These are phyloP conservation scores for Tetracentron sinense DNA, from an alignment of 164 flowering plant species.

Conservation along the genomic window DNA sequence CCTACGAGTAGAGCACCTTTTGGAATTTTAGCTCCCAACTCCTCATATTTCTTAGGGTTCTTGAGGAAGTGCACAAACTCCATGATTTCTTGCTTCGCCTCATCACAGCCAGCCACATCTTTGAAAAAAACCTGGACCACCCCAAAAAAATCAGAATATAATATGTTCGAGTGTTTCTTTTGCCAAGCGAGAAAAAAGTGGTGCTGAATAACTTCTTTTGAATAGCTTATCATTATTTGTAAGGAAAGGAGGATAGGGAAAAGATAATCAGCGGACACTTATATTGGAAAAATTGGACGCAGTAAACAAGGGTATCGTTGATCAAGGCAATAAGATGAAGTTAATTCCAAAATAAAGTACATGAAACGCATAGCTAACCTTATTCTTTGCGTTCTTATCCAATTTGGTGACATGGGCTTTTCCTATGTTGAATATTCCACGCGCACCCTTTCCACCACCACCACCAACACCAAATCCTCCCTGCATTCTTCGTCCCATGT, in stretches of 20 bases:
- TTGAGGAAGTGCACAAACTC: slow-evolving; percentile 93
- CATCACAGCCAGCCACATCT: slow-evolving; percentile 97
- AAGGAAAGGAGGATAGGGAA: not conserved
- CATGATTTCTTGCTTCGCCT: slow-evolving; percentile 96
- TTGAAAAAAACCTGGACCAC: slow-evolving; percentile 62
- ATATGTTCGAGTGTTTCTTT: not conserved
- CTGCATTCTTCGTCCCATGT: slow-evolving; percentile 77
- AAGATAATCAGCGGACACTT: not conserved
- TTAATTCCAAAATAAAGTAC: slow-evolving; percentile 3
- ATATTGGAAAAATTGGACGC: not conserved
- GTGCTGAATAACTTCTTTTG: no score
- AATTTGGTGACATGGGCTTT: slow-evolving; percentile 83
- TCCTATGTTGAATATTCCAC: slow-evolving; percentile 91
- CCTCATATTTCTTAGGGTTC: slow-evolving; percentile 87
- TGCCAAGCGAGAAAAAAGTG: not conserved
- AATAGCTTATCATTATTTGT: not conserved
- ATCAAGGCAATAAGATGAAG: not conserved
- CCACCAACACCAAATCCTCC: slow-evolving; percentile 81
- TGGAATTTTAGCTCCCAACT: slow-evolving; percentile 86
- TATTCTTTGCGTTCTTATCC: slow-evolving; percentile 90
- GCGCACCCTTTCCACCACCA: slow-evolving; percentile 65
- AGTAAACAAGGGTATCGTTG: not conserved
- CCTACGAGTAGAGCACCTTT: slow-evolving; percentile 94
- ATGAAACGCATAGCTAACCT: slow-evolving; percentile 45
- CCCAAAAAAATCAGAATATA: slow-evolving; percentile 2